Evolutionary conservation across 2,329 filamentous ascomycete species (phyloP), one percentile per base, ranked within the genome.

Genomic region (Sphaerostilbella broomeana): DNA sequence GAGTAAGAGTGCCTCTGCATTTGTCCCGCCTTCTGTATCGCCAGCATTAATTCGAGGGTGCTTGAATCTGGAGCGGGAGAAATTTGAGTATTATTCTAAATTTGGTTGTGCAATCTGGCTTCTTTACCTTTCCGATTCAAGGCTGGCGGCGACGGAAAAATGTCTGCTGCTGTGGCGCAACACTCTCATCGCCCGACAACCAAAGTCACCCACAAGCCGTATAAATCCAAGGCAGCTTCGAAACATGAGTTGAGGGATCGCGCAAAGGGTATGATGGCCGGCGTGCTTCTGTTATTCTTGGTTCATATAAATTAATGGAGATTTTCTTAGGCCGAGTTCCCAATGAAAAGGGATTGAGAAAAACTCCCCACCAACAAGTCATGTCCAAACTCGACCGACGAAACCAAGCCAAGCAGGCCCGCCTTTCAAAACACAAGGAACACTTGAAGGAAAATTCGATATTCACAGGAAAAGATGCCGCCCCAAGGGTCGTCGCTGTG

Each of bases 311-410:
- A n/a, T 21, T 13, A 29, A n/a, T 25, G n/a, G 16, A 15, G 4
- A 20, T 12, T 20, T 11, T 41, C 38, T 42, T 19, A 92, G 86
- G 89, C 58, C 92, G 92, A 63, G 75, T 90, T 35, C 81, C 72
- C 40, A 68, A 77, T 54, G 85, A 94, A 57, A 78, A 74, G 53
- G 81, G 82, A 45, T 71, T 72, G 53, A 80, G 90, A 56, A 94
- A 86, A 63, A 95, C 90, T 12, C 86, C 86, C 40, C 87, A 95
- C 61, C 92, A 98, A 61, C 87, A 95, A 67, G 79, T 95, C 66
- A 90, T 95, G 86, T 94, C 88, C 43, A 98, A 97, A 66, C 77
- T 98, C 61, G 88, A 95, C 64, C 84, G 92, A 44, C 81, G 87
- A 53, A 97, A 98, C 63, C 87, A 94, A 69, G 86, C 87, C 52